Percentiles rank a stretch among this genome's conserved stretches.
Conservation (phyloP, 768 basidiomycete genomes). For the Russula emetica region DNA sequence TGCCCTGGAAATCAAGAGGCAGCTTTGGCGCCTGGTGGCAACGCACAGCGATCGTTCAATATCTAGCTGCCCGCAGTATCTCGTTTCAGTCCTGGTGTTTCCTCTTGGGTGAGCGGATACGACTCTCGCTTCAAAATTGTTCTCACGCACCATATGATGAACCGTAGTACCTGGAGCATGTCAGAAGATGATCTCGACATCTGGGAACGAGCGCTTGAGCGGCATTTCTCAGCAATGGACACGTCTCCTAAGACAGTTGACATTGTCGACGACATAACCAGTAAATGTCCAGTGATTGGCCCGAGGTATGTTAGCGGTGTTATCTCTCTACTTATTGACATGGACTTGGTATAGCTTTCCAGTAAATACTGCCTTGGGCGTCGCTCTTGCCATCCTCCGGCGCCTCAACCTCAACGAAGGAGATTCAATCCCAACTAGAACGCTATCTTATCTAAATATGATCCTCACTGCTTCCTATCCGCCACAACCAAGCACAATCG, state of each 20-base stretch:
- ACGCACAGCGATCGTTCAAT: background rate
- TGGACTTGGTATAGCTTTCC: conserved; percentile 9
- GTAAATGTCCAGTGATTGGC: conserved; percentile 6
- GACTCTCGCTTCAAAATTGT: background rate
- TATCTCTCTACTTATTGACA: background rate
- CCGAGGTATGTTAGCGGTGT: conserved; percentile 3
- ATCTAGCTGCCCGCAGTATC: background rate
- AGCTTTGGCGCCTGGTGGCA: conserved; percentile 18
- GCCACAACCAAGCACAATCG: conserved; percentile 1
- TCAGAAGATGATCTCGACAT: conserved; percentile 18
- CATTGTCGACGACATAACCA: conserved; percentile 8
- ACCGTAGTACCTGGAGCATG: conserved; percentile 19
- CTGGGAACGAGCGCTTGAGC: conserved; percentile 18
- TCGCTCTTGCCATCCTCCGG: conserved; percentile 12
- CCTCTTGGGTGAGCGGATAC: conserved; percentile 12
- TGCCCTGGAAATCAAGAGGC: conserved; percentile 15
- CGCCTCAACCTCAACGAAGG: conserved; percentile 7
- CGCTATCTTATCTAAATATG: conserved; percentile 4
- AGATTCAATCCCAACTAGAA: background rate
- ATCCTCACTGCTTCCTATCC: conserved; percentile 14
- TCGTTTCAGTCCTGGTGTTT: conserved; percentile 1
- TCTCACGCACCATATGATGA: background rate
- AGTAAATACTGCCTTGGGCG: conserved; percentile 6
- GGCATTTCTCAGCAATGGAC: background rate
- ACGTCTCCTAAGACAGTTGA: background rate